phyloP scores from a whole-genome alignment of 495 filamentous ascomycete genomes.

The Lasiosphaeria miniovina region DNA sequence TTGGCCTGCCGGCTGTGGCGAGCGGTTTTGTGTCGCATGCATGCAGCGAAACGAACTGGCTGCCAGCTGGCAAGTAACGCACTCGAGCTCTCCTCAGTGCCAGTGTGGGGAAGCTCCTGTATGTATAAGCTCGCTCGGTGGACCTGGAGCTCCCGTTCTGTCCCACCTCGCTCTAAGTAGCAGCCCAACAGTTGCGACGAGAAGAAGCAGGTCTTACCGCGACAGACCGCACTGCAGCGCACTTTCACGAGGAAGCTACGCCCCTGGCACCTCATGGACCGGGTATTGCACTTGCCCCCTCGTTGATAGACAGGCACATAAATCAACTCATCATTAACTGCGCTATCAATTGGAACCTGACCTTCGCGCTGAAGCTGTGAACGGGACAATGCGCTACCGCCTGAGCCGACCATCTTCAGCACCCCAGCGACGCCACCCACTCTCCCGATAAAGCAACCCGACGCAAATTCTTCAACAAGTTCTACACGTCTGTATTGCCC shows the following conservation, averaged over 20 bases:
- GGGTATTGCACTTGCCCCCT: too few relatives aligned
- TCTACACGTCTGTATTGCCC: neutral
- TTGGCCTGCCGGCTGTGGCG: slow-evolving; percentile 25
- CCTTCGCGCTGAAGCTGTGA: neutral
- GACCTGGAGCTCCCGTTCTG: neutral
- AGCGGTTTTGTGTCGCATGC: slow-evolving; percentile 15
- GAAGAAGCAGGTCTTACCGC: too few relatives aligned
- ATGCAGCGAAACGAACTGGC: neutral
- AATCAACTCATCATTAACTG: too few relatives aligned
- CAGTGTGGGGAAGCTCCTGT: neutral
- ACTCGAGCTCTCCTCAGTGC: neutral
- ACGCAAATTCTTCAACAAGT: neutral
- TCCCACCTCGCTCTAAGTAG: too few relatives aligned
- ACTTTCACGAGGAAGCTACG: too few relatives aligned
- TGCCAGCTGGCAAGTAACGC: slow-evolving; percentile 1
- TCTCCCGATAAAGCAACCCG: neutral
- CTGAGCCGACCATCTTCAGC: neutral
- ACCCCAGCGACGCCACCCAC: neutral
- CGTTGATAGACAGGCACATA: too few relatives aligned
- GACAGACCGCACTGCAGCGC: too few relatives aligned
- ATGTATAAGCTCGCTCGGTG: neutral
- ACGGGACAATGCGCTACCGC: neutral
- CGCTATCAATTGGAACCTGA: too few relatives aligned
- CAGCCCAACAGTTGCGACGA: too few relatives aligned
- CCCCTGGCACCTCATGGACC: too few relatives aligned